These are phyloP conservation scores for Sphaerulina vaccinii DNA, from an alignment of 2,329 filamentous ascomycete genomes.

Conservation along the genomic window DNA sequence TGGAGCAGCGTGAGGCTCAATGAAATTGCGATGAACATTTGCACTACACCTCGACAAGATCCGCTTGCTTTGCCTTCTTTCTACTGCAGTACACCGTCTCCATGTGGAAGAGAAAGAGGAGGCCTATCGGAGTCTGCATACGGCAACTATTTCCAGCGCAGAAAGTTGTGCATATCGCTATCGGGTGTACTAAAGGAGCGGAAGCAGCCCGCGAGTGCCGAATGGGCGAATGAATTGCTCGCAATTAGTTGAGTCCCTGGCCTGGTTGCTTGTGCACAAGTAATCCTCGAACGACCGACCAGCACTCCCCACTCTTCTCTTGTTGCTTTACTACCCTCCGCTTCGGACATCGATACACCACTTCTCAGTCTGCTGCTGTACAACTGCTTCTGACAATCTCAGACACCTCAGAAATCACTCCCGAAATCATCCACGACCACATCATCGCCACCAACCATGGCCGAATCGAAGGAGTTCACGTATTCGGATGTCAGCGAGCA, in stretches of 20 bases:
- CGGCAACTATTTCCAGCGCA: neutral
- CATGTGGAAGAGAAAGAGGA: neutral
- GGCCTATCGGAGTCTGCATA: neutral
- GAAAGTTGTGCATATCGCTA: neutral
- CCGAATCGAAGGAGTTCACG: conserved; percentile 63
- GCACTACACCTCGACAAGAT: neutral
- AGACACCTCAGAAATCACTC: neutral
- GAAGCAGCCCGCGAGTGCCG: too few relatives aligned
- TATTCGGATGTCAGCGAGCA: conserved; percentile 80
- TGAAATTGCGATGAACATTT: neutral
- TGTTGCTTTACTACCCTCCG: neutral
- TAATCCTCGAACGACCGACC: too few relatives aligned
- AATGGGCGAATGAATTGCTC: too few relatives aligned
- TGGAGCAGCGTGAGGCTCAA: conserved; percentile 1
- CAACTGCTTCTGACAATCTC: neutral
- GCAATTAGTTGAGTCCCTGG: too few relatives aligned
- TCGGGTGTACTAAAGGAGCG: too few relatives aligned
- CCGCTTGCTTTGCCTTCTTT: neutral
- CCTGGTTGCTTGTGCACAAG: too few relatives aligned
- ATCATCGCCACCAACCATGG: conserved; percentile 41
- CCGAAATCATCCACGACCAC: neutral
- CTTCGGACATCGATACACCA: neutral
- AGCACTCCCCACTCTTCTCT: neutral
- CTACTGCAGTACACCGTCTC: neutral
- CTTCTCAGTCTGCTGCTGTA: neutral